These are phyloP conservation scores for Claviceps cyperi DNA, from an alignment of 2,329 filamentous ascomycete species.

Conservation along the genomic window DNA sequence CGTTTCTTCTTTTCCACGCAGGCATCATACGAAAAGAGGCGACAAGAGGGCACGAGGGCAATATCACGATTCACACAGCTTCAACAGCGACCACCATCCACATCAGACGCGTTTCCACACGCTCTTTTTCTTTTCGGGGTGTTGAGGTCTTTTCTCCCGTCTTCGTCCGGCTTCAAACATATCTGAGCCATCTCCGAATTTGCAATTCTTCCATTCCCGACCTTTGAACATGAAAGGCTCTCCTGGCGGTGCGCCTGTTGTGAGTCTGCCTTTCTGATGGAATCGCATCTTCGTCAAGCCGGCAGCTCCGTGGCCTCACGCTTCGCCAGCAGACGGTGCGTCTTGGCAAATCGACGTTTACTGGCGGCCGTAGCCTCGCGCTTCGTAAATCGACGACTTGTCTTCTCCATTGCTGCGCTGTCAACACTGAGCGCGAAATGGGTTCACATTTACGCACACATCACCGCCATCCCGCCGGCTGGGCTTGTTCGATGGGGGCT, in stretches of 20 bases:
- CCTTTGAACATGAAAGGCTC: conserved; percentile 1
- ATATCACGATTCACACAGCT: too few species aligned
- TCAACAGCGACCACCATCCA: too few species aligned
- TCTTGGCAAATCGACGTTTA: conserved; percentile 6
- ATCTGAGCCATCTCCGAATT: too few species aligned
- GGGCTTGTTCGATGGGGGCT: conserved; percentile 17
- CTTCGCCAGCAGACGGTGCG: conserved; percentile 1
- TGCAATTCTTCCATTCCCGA: not conserved
- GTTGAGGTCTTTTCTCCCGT: too few species aligned
- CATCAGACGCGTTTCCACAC: too few species aligned
- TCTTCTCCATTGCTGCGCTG: conserved; percentile 18
- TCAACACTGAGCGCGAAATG: conserved; percentile 17
- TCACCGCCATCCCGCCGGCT: conserved; percentile 15
- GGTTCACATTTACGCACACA: conserved; percentile 19
- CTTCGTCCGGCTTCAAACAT: too few species aligned
- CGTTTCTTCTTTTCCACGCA: too few species aligned
- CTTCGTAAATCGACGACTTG: conserved; percentile 16
- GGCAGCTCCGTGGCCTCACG: conserved; percentile 3
- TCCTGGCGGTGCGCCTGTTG: not conserved
- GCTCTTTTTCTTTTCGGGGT: too few species aligned
- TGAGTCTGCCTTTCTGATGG: conserved; percentile 1
- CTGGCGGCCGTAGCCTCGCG: conserved; percentile 9
- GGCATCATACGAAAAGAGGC: too few species aligned
- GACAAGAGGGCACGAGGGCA: too few species aligned
- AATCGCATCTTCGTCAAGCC: not conserved